Evolutionary conservation across 129 eudicot species (phyloP), one percentile per base, ranked within the genome.

Genomic region (Ambrosia trifida): DNA sequence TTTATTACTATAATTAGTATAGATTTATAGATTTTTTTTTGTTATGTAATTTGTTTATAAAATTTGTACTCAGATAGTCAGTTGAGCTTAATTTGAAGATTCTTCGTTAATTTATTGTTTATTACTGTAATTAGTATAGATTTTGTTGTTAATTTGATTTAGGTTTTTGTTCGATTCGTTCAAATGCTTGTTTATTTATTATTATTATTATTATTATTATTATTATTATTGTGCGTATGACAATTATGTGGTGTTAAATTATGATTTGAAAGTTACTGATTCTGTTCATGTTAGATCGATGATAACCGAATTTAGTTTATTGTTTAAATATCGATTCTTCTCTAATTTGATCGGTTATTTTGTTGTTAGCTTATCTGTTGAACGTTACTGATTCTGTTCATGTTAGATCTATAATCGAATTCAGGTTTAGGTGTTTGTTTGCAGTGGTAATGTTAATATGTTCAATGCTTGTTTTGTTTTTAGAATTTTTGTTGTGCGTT

Each of bases 71-170:
- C 32, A 72, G 51, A 12, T 54, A 53, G 7, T 58, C 32, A 72
- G 51, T 24, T 31, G 76, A 61, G 76, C 62, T 33, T 46, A 33
- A 76, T 73, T 73, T 31, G 64, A 41, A 73, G 65, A 50, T 70
- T 31, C 0, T 41, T 64, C 14, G 16, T 43, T 47, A 68, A 12
- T 66, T 47, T 11, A 30, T 13, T 40, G 46, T 19, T 9, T 53
- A 53, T 54, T 20, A 20, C 61, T 54, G 8, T 19, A 36, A 17
- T 79, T 46, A 30, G 20, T 67, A 31, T 47, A 16, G n/a, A 35
- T 73, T 58, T 61, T 19, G 72, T 63, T 10, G 13, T 63, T 74
- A 64, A 64, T 38, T 74, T 74, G 33, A 57, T 57, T 24, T 57
- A 60, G 69, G 69, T 60, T 46, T 35, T 35, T 16, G 32, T 41